Percentiles rank a stretch among this genome's conserved stretches.
Evolutionary conservation across 352 stramenopile genomes (phyloP).

Genomic region (Pythium phragmiticola): DNA sequence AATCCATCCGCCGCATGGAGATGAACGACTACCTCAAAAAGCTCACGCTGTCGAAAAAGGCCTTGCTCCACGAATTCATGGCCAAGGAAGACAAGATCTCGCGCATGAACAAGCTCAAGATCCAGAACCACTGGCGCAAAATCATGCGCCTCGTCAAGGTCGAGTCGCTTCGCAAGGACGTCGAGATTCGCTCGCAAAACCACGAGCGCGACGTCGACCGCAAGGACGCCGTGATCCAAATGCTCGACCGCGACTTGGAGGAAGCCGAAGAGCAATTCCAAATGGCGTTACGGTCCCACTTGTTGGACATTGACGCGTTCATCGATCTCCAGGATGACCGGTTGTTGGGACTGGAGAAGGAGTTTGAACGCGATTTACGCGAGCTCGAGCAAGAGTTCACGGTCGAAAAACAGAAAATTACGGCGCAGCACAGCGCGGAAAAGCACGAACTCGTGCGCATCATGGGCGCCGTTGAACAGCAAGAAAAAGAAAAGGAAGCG

Average conservation of each 20-base stretch:
- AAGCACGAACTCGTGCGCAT: conserved; percentile 81
- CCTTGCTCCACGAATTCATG: conserved; percentile 74
- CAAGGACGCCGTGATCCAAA: conserved; percentile 94
- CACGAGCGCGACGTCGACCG: conserved; percentile 95
- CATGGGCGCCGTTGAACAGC: conserved; percentile 82
- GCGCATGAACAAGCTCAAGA: conserved; percentile 89
- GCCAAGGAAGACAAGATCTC: conserved; percentile 69
- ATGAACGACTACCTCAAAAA: conserved; percentile 88
- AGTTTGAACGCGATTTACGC: conserved; percentile 88
- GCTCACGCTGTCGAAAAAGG: conserved; percentile 76
- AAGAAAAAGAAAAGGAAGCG: conserved; percentile 77
- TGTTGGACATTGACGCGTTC: conserved; percentile 91
- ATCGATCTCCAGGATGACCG: conserved; percentile 91
- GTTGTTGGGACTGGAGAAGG: conserved; percentile 86
- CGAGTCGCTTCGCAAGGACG: conserved; percentile 88
- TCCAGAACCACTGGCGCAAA: conserved; percentile 95
- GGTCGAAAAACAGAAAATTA: conserved; percentile 82
- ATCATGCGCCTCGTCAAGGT: conserved; percentile 95
- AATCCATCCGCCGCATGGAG: conserved; percentile 79
- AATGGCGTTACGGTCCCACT: conserved; percentile 85
- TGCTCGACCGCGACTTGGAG: conserved; percentile 93
- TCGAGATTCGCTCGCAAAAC: conserved; percentile 92
- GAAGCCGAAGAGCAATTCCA: conserved; percentile 94
- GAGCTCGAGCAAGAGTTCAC: conserved; percentile 85
- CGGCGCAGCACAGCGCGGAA: conserved; percentile 65